These are phyloP conservation scores for Wickerhamiella azymoides DNA, from an alignment of 805 yeast genomes.

Conservation along the genomic window DNA sequence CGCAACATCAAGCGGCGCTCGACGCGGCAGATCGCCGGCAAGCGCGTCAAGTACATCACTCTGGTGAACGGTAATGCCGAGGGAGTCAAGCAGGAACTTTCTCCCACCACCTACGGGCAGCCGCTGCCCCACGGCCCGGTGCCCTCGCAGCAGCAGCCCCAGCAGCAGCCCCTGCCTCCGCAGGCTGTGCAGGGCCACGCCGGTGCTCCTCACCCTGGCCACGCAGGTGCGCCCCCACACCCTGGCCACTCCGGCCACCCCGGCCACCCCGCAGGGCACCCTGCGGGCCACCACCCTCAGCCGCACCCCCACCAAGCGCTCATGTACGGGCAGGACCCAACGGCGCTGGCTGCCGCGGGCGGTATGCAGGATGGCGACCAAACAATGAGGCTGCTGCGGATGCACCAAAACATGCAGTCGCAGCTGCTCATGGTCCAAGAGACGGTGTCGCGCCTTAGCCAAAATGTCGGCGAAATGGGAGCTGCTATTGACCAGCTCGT, in stretches of 20 bases:
- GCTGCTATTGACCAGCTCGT: slow-evolving; percentile 2
- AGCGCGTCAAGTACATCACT: slow-evolving; percentile 10
- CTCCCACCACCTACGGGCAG: not conserved
- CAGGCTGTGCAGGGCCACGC: no score
- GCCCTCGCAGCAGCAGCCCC: not conserved
- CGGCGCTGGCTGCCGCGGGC: not conserved
- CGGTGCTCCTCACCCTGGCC: no score
- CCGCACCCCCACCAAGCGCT: not conserved
- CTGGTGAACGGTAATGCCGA: not conserved
- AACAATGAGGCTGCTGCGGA: not conserved
- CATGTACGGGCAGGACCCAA: not conserved
- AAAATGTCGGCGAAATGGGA: slow-evolving; percentile 3
- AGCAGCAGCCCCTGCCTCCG: no score
- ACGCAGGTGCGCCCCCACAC: not conserved
- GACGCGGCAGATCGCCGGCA: slow-evolving; percentile 26
- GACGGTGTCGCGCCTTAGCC: not conserved
- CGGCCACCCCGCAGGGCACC: no score
- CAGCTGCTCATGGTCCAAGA: slow-evolving; percentile 6
- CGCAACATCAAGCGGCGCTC: slow-evolving; percentile 70
- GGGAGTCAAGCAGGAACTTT: slow-evolving; percentile 2
- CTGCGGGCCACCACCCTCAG: no score
- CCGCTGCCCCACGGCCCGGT: not conserved
- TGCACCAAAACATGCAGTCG: slow-evolving; percentile 3
- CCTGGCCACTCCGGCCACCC: no score
- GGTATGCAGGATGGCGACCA: not conserved